phyloP scores from a whole-genome alignment of 139 green algal genomes.

The Trebouxia sp. region DNA sequence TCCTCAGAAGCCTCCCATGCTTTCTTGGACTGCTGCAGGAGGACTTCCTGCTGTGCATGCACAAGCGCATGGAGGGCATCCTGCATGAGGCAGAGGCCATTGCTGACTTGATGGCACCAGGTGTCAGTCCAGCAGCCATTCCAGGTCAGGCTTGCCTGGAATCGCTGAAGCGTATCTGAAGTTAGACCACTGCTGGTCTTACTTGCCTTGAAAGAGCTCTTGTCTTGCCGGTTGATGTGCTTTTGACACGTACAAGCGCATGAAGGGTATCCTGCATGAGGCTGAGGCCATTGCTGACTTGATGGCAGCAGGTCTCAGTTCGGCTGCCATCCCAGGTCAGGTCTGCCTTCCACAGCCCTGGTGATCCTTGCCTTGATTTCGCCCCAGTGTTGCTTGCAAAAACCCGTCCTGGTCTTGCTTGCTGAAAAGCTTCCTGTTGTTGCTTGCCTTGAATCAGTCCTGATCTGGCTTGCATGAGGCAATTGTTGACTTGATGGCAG shows the following conservation, averaged over 20 bases:
- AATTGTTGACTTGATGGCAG: slow-evolving; percentile 48
- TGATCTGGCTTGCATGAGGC: too few relatives aligned
- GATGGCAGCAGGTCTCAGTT: slow-evolving; percentile 26
- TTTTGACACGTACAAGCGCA: slow-evolving; percentile 57
- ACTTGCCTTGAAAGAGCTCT: too few relatives aligned
- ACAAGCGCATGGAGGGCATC: slow-evolving; percentile 58
- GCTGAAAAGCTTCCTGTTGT: too few relatives aligned
- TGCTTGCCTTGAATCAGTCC: too few relatives aligned
- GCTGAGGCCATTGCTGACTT: slow-evolving; percentile 54
- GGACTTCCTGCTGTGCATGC: slow-evolving; percentile 71
- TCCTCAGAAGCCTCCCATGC: too few relatives aligned
- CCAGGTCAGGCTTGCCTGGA: background rate
- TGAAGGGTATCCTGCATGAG: slow-evolving; percentile 59
- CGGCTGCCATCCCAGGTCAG: slow-evolving; percentile 27
- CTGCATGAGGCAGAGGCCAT: slow-evolving; percentile 59
- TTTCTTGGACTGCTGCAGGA: slow-evolving; percentile 53
- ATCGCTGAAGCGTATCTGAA: too few relatives aligned
- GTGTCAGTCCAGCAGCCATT: slow-evolving; percentile 10
- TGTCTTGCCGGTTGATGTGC: too few relatives aligned
- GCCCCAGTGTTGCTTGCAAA: too few relatives aligned
- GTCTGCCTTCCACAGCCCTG: background rate
- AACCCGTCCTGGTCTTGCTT: too few relatives aligned
- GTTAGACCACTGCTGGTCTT: too few relatives aligned
- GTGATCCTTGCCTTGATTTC: too few relatives aligned
- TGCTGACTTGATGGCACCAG: slow-evolving; percentile 41